Conservation (phyloP, 495 filamentous ascomycete species). For the Penicillium salamii region DNA sequence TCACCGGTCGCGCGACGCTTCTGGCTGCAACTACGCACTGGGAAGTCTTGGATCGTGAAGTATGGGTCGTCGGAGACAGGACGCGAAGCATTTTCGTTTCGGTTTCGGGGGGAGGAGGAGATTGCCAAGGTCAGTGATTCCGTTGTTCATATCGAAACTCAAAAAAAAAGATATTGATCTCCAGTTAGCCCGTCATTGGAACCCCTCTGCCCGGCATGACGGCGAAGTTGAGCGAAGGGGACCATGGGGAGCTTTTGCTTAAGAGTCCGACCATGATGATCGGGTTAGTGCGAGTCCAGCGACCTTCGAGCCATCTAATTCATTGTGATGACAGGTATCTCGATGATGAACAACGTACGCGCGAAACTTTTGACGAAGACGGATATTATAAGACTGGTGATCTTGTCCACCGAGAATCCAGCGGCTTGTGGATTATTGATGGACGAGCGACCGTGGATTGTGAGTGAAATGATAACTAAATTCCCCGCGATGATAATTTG, state of each 20-base stretch:
- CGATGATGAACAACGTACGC: slow-evolving; percentile 4
- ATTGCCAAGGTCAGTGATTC: not conserved
- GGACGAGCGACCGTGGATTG: slow-evolving; percentile 36
- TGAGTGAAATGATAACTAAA: not conserved
- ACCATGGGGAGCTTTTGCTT: not conserved
- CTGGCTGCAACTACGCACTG: not conserved
- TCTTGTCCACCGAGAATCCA: slow-evolving; percentile 29
- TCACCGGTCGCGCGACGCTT: not conserved
- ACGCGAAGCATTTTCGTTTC: not conserved
- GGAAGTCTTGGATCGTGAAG: not conserved
- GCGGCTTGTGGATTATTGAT: slow-evolving; percentile 33
- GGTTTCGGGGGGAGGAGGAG: not conserved
- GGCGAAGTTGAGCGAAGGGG: not conserved
- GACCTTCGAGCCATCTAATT: not conserved
- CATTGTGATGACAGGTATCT: not conserved
- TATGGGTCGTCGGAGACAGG: not conserved
- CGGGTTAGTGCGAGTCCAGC: not conserved
- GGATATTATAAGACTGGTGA: slow-evolving; percentile 39
- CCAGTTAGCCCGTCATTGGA: not conserved
- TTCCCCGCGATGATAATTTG: no score
- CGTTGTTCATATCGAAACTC: not conserved
- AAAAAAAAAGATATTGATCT: no score
- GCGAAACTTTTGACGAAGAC: slow-evolving; percentile 12
- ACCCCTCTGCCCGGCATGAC: not conserved
- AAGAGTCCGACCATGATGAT: slow-evolving; percentile 1